These are phyloP conservation scores for Trichomonas vaginalis DNA, from an alignment of 208 protist species.

Conservation along the genomic window DNA sequence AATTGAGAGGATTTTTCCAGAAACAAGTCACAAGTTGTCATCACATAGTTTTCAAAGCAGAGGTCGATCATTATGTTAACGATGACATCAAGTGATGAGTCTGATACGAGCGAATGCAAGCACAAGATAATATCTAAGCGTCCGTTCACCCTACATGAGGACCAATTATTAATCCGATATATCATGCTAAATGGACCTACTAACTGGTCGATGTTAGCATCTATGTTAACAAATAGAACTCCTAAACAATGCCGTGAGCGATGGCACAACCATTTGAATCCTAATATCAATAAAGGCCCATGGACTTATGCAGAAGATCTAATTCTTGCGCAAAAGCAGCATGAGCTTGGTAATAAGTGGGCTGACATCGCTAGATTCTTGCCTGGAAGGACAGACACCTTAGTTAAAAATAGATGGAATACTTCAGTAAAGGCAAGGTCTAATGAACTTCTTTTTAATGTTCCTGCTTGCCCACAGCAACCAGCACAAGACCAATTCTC, in stretches of 20 bases:
- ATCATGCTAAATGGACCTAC: too few species aligned
- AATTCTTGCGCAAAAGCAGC: background rate
- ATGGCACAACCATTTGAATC: background rate
- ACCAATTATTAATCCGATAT: too few species aligned
- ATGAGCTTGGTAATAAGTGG: background rate
- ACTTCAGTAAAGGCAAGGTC: background rate
- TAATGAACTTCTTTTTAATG: background rate
- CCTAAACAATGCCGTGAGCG: background rate
- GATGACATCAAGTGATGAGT: too few species aligned
- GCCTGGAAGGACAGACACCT: background rate
- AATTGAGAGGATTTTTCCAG: too few species aligned
- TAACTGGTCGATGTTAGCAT: too few species aligned
- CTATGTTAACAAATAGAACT: background rate
- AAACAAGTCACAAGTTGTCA: too few species aligned
- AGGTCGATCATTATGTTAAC: too few species aligned
- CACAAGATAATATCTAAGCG: too few species aligned
- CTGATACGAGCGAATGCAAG: too few species aligned
- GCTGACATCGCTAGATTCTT: background rate
- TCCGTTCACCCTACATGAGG: too few species aligned
- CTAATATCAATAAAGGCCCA: background rate
- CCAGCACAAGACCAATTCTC: background rate
- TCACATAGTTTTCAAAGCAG: too few species aligned
- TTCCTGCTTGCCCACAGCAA: background rate
- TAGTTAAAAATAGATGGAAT: background rate
- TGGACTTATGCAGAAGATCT: background rate